phyloP scores from a whole-genome alignment of 2,329 filamentous ascomycete genomes.

The Phialophora macrospora region DNA sequence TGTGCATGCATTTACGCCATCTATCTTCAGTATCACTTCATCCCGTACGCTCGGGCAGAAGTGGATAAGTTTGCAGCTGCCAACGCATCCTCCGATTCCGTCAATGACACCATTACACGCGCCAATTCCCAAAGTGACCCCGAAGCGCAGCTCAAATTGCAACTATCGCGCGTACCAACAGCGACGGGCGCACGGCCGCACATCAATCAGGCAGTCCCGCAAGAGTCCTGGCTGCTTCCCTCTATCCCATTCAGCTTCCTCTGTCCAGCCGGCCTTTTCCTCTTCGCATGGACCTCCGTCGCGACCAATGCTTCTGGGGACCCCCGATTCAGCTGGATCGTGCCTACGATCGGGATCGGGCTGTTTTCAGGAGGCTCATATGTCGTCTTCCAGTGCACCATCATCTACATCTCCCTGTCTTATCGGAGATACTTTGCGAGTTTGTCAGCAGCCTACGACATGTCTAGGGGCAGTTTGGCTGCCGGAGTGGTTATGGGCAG shows the following conservation, averaged over 20 bases:
- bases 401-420: constrained; percentile 19
- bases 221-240: constrained; percentile 15
- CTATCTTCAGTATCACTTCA: constrained; percentile 14
- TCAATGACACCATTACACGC: neutral
- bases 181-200: neutral
- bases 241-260: constrained; percentile 4
- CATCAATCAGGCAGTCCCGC: constrained; percentile 12
- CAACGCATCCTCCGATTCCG: neutral
- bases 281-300: constrained; percentile 14
- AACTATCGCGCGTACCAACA: neutral
- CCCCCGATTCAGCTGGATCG: constrained; percentile 10
- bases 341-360: constrained; percentile 9
- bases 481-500: constrained; percentile 9
- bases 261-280: constrained; percentile 8
- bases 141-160: neutral
- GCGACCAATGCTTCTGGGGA: constrained; percentile 3
- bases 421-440: constrained; percentile 12
- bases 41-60: constrained; percentile 4
- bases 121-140: neutral
- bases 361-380: constrained; percentile 12
- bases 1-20: neutral
- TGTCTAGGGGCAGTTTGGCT: constrained; percentile 7
- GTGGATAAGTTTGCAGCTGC: neutral
- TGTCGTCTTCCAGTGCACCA: constrained; percentile 17
- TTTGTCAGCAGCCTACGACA: constrained; percentile 10